These are phyloP conservation scores for Thinopyrum elongatum DNA, from an alignment of 176 grass and related monocot genomes.

Conservation along the genomic window DNA sequence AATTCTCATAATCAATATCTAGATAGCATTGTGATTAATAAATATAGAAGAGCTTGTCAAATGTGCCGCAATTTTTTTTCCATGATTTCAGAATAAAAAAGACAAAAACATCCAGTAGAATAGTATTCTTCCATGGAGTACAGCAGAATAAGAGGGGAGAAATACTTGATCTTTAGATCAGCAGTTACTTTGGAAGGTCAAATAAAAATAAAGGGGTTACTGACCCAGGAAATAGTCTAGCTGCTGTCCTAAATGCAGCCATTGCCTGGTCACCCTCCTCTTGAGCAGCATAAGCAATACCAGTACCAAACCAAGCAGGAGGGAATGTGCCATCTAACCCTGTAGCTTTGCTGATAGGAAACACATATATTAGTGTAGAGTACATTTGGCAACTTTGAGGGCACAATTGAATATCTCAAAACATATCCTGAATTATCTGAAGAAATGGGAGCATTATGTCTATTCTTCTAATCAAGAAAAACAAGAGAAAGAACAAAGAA, in stretches of 20 bases:
- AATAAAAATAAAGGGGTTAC: conserved; percentile 23
- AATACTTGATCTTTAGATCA: conserved; percentile 8
- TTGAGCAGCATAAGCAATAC: conserved; percentile 95
- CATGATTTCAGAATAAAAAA: not conserved
- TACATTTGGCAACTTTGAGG: not conserved
- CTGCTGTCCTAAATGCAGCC: conserved; percentile 86
- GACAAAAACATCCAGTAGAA: not conserved
- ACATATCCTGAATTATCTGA: not conserved
- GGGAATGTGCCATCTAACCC: conserved; percentile 84
- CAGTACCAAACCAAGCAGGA: conserved; percentile 91
- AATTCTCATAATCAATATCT: not conserved
- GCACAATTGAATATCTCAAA: not conserved
- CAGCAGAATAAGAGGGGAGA: conserved; percentile 8
- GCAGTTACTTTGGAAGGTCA: not conserved
- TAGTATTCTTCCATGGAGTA: not conserved
- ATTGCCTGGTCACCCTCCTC: conserved; percentile 94
- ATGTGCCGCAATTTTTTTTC: not conserved
- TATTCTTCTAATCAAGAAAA: not conserved
- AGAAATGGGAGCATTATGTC: not conserved
- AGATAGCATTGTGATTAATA: not conserved
- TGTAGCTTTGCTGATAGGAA: conserved; percentile 79
- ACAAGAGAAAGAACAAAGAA: not conserved
- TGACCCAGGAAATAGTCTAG: conserved; percentile 97
- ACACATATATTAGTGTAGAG: conserved; percentile 24
- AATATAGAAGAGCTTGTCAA: not conserved